Evolutionary conservation across 2,329 filamentous ascomycete species (phyloP).

Genomic region (Epichloe coenophiala): DNA sequence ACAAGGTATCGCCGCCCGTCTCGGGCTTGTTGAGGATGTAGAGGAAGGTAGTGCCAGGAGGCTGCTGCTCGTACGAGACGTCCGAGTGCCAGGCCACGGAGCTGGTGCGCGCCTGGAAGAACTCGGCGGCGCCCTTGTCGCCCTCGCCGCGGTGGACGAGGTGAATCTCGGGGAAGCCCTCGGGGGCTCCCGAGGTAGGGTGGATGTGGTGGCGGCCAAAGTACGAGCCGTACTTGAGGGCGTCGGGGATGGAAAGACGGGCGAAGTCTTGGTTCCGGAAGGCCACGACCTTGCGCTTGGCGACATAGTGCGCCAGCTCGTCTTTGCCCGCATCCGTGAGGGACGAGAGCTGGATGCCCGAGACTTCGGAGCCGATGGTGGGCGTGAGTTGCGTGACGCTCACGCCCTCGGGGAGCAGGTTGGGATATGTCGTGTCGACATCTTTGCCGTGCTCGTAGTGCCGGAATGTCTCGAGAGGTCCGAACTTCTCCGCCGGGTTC

Average conservation of each 20-base stretch:
- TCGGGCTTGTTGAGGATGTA: constrained; percentile 74
- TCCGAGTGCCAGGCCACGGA: constrained; percentile 84
- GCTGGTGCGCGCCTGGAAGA: constrained; percentile 57
- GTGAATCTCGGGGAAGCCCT: constrained; percentile 58
- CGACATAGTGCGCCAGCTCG: constrained; percentile 61
- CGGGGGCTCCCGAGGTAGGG: constrained; percentile 66
- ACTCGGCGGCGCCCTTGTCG: constrained; percentile 36
- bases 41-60: constrained; percentile 79
- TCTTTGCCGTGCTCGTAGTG: constrained; percentile 66
- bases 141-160: constrained; percentile 58
- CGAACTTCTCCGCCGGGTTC: constrained; percentile 50
- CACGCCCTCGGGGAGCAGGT: constrained; percentile 45
- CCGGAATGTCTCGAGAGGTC: constrained; percentile 54
- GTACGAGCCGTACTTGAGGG: constrained; percentile 56
- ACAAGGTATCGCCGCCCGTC: constrained; percentile 74
- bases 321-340: constrained; percentile 58
- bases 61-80: constrained; percentile 77
- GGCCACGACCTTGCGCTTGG: constrained; percentile 64
- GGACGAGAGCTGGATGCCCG: constrained; percentile 56
- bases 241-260: constrained; percentile 55
- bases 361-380: constrained; percentile 59
- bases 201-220: constrained; percentile 76
- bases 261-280: constrained; percentile 67
- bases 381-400: constrained; percentile 52
- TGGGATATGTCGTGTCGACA: constrained; percentile 54